Conservation (phyloP, 2,329 filamentous ascomycete genomes). For the Mariannaea elegans region DNA sequence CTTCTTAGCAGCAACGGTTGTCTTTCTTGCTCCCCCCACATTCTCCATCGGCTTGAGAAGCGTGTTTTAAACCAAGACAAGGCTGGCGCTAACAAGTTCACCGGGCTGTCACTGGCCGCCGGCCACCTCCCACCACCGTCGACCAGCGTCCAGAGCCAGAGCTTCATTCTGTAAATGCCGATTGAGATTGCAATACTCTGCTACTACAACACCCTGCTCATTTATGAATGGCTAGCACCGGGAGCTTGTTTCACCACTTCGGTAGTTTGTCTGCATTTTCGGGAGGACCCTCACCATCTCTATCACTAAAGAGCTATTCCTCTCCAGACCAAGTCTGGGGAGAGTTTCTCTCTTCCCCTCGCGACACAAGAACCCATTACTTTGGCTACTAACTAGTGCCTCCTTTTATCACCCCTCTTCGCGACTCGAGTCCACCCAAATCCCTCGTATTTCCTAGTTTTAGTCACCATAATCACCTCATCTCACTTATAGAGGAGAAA, state of each 20-base stretch:
- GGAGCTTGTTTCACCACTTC: conserved; percentile 17
- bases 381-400: background rate
- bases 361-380: background rate
- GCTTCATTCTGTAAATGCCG: background rate
- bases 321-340: conserved; percentile 5
- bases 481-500: background rate
- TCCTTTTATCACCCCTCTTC: background rate
- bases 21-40: background rate
- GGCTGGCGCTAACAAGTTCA: conserved; percentile 23
- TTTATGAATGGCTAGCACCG: conserved; percentile 5
- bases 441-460: background rate
- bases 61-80: conserved; percentile 31
- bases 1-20: too few species aligned
- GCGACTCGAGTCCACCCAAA: background rate
- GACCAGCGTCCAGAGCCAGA: conserved; percentile 2
- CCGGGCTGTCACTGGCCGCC: background rate
- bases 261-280: conserved; percentile 15
- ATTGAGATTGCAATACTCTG: background rate
- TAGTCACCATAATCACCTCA: background rate
- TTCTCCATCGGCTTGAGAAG: conserved; percentile 16
- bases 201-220: conserved; percentile 2
- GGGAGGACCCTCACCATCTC: conserved; percentile 10
- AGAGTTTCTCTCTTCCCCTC: background rate
- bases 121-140: background rate
- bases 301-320: conserved; percentile 4